Conservation (phyloP, 768 basidiomycete species). For the Dendrothele bispora region DNA sequence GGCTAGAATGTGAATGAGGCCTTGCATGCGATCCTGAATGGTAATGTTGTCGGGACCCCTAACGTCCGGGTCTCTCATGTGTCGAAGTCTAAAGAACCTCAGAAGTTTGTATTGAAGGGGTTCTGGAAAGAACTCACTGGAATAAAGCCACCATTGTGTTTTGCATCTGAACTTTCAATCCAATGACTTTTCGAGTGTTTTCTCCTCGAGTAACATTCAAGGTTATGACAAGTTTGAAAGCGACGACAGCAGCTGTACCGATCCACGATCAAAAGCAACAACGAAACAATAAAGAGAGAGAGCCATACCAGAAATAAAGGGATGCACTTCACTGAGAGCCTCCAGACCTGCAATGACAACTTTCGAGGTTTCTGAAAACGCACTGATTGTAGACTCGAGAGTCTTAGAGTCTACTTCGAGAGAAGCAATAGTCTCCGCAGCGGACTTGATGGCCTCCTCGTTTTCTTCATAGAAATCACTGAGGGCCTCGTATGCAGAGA, state of each 20-base stretch:
- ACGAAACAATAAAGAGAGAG: too few species aligned
- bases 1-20: conserved; percentile 17
- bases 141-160: conserved; percentile 47
- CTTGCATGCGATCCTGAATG: conserved; percentile 27
- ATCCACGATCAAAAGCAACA: too few species aligned
- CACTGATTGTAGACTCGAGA: conserved; percentile 3
- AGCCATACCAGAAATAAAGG: conserved; percentile 26
- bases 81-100: conserved; percentile 21
- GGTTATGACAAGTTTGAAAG: conserved; percentile 49
- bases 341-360: conserved; percentile 6
- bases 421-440: conserved; percentile 1
- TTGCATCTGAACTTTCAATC: conserved; percentile 49
- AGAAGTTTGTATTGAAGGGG: too few species aligned
- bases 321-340: conserved; percentile 29
- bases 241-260: conserved; percentile 52
- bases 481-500: not conserved
- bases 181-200: conserved; percentile 49
- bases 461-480: conserved; percentile 2
- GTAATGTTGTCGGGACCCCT: conserved; percentile 22
- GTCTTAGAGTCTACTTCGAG: not conserved
- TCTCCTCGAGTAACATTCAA: conserved; percentile 48
- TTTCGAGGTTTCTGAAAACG: conserved; percentile 1
- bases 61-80: conserved; percentile 16
- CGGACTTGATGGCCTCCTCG: not conserved
- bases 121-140: too few species aligned